phyloP scores from a whole-genome alignment of 2,329 filamentous ascomycete genomes.

The Hymenoscyphus fraxineus region DNA sequence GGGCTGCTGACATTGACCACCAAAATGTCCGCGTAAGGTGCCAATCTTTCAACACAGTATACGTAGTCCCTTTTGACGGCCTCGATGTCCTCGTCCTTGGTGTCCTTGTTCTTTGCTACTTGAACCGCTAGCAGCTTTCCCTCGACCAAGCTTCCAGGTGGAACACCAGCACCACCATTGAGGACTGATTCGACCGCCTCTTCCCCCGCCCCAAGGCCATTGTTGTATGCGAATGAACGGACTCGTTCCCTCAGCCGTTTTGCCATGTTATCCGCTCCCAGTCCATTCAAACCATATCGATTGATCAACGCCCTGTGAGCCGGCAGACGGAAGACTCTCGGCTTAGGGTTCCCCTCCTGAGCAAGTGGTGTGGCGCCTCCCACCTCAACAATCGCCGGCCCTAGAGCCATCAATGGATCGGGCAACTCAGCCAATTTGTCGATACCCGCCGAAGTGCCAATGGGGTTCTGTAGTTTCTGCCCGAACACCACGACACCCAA shows the following conservation, averaged over 20 bases:
- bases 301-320: slow-evolving; percentile 88
- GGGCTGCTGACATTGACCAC: slow-evolving; percentile 97
- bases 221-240: slow-evolving; percentile 66
- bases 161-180: slow-evolving; percentile 71
- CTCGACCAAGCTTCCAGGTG: slow-evolving; percentile 72
- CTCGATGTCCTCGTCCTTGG: slow-evolving; percentile 76
- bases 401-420: slow-evolving; percentile 77
- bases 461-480: slow-evolving; percentile 72
- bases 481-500: slow-evolving; percentile 64
- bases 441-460: slow-evolving; percentile 91
- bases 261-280: slow-evolving; percentile 84
- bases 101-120: slow-evolving; percentile 94
- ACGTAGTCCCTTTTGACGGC: slow-evolving; percentile 81
- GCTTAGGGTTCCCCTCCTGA: slow-evolving; percentile 82
- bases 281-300: slow-evolving; percentile 90
- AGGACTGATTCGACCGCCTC: slow-evolving; percentile 68
- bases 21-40: slow-evolving; percentile 87
- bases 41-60: slow-evolving; percentile 80
- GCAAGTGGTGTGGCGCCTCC: slow-evolving; percentile 86
- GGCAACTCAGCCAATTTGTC: slow-evolving; percentile 93
- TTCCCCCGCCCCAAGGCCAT: slow-evolving; percentile 62
- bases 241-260: slow-evolving; percentile 73
- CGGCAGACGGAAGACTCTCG: slow-evolving; percentile 82
- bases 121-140: slow-evolving; percentile 86
- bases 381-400: slow-evolving; percentile 84